Percentiles rank a stretch among this genome's conserved stretches.
phyloP scores from a whole-genome alignment of 2,329 filamentous ascomycete species.

The Ceratocystis diversiconidia region DNA sequence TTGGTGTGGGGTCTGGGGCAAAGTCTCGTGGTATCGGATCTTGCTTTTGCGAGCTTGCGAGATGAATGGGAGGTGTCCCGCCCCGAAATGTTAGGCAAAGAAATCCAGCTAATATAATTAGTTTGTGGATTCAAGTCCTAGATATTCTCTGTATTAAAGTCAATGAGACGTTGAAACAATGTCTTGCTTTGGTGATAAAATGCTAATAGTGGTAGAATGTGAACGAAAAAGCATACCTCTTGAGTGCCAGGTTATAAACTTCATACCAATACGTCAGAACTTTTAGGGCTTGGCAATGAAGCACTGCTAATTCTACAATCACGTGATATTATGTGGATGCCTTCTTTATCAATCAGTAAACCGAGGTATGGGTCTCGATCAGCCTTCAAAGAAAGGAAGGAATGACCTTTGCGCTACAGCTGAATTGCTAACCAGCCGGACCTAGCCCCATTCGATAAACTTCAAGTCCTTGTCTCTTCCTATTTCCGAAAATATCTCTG shows the following conservation, averaged over 20 bases:
- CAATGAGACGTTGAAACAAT: not conserved
- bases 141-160: not conserved
- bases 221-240: not conserved
- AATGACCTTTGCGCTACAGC: not conserved
- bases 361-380: not conserved
- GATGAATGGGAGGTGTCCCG: slow-evolving; percentile 91
- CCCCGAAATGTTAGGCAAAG: slow-evolving; percentile 79
- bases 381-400: not conserved
- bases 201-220: not conserved
- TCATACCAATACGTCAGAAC: no score
- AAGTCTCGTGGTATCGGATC: slow-evolving; percentile 73
- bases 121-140: not conserved
- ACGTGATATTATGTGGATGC: not conserved
- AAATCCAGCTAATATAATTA: slow-evolving; percentile 66
- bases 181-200: not conserved
- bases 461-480: no score
- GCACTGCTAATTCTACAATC: no score
- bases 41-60: slow-evolving; percentile 72
- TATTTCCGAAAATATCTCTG: not conserved
- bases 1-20: slow-evolving; percentile 93
- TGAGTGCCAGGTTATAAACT: not conserved
- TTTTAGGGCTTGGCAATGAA: no score
- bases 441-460: no score
- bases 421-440: not conserved
- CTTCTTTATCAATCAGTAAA: not conserved